Base-by-base conservation (phyloP, 2,329 filamentous ascomycete species). In the Ciborinia camelliae region DNA sequence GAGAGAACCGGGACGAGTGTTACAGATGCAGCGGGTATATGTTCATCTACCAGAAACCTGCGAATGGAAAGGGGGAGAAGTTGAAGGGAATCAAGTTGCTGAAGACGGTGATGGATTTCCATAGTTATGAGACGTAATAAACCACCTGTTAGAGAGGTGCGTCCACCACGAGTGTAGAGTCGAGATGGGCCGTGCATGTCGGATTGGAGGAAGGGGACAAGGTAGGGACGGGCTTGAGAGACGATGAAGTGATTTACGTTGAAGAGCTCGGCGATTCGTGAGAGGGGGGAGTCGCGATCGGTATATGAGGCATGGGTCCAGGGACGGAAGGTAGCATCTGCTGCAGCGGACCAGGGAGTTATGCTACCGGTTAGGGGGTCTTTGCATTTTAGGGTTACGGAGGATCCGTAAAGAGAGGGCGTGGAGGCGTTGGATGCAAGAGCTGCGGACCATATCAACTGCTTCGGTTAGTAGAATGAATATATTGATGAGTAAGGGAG, bases 191-290 rank as follows among this genome's bases (percentile, higher is more conserved):
- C 88, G 76, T 93, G 90, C 79, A 93, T 86, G 70, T 94, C 90
- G 53, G 88, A 90, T 67, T 89, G 87, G 6, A 96, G 81, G 72
- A 97, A 95, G 0, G 93, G 93, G 35, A 94, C 88, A 20, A 97
- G 81, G 76, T 96, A 97, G 0, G 94, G 94, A 3, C 93, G 84
- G 0, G 94, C 92, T 79, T 97, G 94, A 69, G 90, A 95, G 70
- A 98, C 87, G 69, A 98, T 92, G 78, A 96, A 97, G 79, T 97
- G 93, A 74, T 97, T 89, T 51, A 89, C 86, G 72, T 90, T 90
- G 78, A 89, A 89, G 35, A 89, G 80, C 73, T 89, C 86, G 7
- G 85, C 83, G 48, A 90, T 82, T 35, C 86, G 80, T 51, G 83
- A 79, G 3, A 89, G 79, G 0, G 86, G 86, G 0, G 84, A 86